Evolutionary conservation across 495 filamentous ascomycete genomes (phyloP), one percentile per base, ranked within the genome.

Genomic region (Penicillium coprophilum): DNA sequence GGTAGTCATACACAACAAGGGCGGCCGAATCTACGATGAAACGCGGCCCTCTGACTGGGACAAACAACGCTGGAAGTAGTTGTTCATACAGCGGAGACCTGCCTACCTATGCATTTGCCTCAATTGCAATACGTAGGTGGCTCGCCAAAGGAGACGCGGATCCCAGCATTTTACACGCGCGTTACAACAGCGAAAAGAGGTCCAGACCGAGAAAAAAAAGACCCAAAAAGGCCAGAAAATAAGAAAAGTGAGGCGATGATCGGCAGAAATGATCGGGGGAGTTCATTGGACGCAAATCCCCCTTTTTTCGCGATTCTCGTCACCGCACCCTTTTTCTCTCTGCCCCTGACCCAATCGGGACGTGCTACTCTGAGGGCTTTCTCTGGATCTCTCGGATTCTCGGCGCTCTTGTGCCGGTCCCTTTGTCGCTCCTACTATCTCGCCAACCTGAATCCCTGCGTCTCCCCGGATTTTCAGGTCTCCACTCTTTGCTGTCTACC

Each of bases 41-140:
- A 79, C 73, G 17, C 66, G 76, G 59, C 73, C 76, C 12, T 73
- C 74, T 2, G 74, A 75, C 56, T 77, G 74, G 76, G 76, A 79
- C 63, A 77, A 76, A 59, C 75, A 76, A 59, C 76, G 76, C 47
- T 79, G 76, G 76, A 77, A 79, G 63, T 79, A 74, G 61, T 62
- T 47, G 27, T 30, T 7, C n/a, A 5, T 28, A 10, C 6, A 9
- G 6, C 6, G 5, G 1, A n/a, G n/a, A 24, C 24, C 24, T 27
- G 28, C 24, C 24, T 46, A 46, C 44, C n/a, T 45, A 28, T 30
- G 44, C 44, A 46, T 30, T 46, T 46, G 43, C 23, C 9, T 8
- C 23, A 46, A n/a, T 17, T 46, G 24, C 44, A 50, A 50, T 50
- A 38, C 23, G 23, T 47, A 47, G 27, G 17, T 31, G 23, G 27